phyloP scores from a whole-genome alignment of 2,329 filamentous ascomycete species.

The Colletotrichum eleusines region DNA sequence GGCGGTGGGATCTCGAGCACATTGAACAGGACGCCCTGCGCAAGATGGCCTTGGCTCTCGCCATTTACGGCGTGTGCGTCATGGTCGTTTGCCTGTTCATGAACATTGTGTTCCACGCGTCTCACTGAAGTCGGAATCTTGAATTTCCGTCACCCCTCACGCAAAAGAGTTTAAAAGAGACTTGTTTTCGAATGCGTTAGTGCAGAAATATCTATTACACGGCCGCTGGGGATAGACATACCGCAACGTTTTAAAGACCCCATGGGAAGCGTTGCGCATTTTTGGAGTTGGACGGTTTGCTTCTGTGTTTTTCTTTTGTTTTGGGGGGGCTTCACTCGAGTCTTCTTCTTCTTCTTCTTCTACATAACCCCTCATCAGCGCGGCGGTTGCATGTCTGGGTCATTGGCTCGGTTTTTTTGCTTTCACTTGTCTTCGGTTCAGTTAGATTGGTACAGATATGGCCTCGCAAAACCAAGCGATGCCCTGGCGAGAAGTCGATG shows the following conservation, averaged over 20 bases:
- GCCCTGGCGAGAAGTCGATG: neutral
- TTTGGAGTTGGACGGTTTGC: conserved; percentile 24
- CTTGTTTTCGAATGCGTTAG: conserved; percentile 16
- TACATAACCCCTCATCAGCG: conserved; percentile 20
- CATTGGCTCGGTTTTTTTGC: conserved; percentile 12
- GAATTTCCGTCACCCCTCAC: neutral
- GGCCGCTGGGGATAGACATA: conserved; percentile 30
- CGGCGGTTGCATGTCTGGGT: conserved; percentile 25
- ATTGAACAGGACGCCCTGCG: conserved; percentile 76
- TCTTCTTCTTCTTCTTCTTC: neutral
- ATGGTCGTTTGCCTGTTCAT: conserved; percentile 90
- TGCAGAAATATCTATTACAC: conserved; percentile 10
- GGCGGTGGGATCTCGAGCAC: conserved; percentile 72
- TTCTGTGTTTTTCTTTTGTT: neutral
- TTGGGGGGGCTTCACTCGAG: neutral
- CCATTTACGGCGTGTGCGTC: conserved; percentile 85
- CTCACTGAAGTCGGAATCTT: conserved; percentile 60
- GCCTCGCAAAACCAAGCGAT: neutral
- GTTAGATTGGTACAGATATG: neutral
- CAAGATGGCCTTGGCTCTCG: conserved; percentile 79
- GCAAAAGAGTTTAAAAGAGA: conserved; percentile 18
- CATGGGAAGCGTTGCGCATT: conserved; percentile 24
- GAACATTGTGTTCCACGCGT: conserved; percentile 83
- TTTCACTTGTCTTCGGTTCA: neutral
- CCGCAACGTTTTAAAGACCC: conserved; percentile 1